A percentile compares a stretch with the other conserved stretches of the same genome.
These are phyloP conservation scores for Penicillium sp. DNA, from an alignment of 2,329 filamentous ascomycete genomes.

Conservation along the genomic window DNA sequence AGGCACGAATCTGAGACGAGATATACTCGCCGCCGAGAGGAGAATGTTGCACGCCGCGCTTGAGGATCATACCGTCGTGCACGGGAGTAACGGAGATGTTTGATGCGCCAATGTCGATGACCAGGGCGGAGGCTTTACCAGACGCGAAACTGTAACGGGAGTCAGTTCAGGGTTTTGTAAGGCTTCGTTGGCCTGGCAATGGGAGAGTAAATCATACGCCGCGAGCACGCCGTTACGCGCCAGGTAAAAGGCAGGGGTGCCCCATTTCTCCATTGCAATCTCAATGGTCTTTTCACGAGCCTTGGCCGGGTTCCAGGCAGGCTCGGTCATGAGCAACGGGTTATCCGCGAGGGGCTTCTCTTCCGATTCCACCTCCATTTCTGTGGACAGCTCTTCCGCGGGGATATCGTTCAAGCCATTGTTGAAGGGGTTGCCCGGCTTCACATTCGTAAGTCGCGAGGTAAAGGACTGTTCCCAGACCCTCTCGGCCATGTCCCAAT, in stretches of 20 bases:
- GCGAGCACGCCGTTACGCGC: slow-evolving; percentile 86
- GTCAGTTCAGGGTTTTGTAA: slow-evolving; percentile 7
- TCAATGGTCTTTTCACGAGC: slow-evolving; percentile 92
- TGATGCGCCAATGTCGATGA: slow-evolving; percentile 87
- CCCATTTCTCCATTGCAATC: slow-evolving; percentile 96
- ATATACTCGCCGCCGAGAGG: slow-evolving; percentile 87
- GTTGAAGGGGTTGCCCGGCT: slow-evolving; percentile 67
- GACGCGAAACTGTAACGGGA: slow-evolving; percentile 67
- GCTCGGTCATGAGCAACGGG: slow-evolving; percentile 90
- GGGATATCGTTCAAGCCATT: slow-evolving; percentile 76
- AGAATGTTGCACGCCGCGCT: slow-evolving; percentile 84
- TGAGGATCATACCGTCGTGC: slow-evolving; percentile 91
- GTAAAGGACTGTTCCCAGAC: slow-evolving; percentile 94
- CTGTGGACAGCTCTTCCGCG: slow-evolving; percentile 59
- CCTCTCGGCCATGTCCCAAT: slow-evolving; percentile 89
- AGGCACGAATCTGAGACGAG: slow-evolving; percentile 79
- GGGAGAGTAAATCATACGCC: slow-evolving; percentile 52
- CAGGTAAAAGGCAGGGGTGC: slow-evolving; percentile 90
- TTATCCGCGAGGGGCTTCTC: slow-evolving; percentile 85
- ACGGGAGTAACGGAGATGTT: slow-evolving; percentile 88
- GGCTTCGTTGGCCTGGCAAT: neutral
- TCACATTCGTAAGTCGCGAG: slow-evolving; percentile 78
- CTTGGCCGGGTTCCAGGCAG: slow-evolving; percentile 87
- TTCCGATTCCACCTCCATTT: slow-evolving; percentile 63
- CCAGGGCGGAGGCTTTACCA: slow-evolving; percentile 88